Percentiles rank a stretch among this genome's conserved stretches.
Evolutionary conservation across 192 early-diverging fungal genomes (phyloP).

Genomic region (Backusella luteola): DNA sequence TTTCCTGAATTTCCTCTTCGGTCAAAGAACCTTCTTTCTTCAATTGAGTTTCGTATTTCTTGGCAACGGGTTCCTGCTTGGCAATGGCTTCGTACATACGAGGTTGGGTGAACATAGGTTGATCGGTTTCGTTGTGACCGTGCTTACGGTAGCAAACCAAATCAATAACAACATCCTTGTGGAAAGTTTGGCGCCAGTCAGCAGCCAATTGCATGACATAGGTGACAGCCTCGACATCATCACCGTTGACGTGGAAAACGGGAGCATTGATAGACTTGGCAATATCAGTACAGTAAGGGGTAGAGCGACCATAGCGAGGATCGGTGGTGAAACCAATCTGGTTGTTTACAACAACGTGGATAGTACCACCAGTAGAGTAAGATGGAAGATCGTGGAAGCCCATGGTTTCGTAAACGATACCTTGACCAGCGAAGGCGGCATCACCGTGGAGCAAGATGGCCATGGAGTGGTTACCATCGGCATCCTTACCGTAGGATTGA

Average conservation of each 20-base stretch:
- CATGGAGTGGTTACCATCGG: slow-evolving; percentile 79
- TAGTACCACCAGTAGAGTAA: slow-evolving; percentile 95
- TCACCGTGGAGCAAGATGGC: slow-evolving; percentile 96
- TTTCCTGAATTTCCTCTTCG: slow-evolving; percentile 76
- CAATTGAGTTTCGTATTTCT: slow-evolving; percentile 85
- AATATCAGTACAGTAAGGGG: slow-evolving; percentile 96
- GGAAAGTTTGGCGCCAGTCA: slow-evolving; percentile 95
- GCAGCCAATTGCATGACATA: slow-evolving; percentile 93
- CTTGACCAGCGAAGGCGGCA: slow-evolving; percentile 97
- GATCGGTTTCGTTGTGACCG: slow-evolving; percentile 99
- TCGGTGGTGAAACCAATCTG: slow-evolving; percentile 99
- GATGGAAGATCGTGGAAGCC: slow-evolving; percentile 93
- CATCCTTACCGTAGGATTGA: slow-evolving; percentile 93
- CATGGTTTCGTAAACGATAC: slow-evolving; percentile 96
- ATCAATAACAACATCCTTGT: slow-evolving; percentile 95
- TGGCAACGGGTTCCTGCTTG: slow-evolving; percentile 79
- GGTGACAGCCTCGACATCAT: slow-evolving; percentile 96
- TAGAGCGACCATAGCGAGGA: slow-evolving; percentile 91
- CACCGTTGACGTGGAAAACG: slow-evolving; percentile 98
- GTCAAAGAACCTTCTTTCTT: slow-evolving; percentile 83
- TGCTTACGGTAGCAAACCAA: slow-evolving; percentile 97
- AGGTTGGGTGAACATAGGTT: slow-evolving; percentile 98
- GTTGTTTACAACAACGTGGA: slow-evolving; percentile 99
- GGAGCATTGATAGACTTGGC: slow-evolving; percentile 96
- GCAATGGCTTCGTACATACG: slow-evolving; percentile 93